A percentile compares a stretch with the other conserved stretches of the same genome.
Conservation (phyloP, 2,329 filamentous ascomycete species). For the Paecilomyces niveus region DNA sequence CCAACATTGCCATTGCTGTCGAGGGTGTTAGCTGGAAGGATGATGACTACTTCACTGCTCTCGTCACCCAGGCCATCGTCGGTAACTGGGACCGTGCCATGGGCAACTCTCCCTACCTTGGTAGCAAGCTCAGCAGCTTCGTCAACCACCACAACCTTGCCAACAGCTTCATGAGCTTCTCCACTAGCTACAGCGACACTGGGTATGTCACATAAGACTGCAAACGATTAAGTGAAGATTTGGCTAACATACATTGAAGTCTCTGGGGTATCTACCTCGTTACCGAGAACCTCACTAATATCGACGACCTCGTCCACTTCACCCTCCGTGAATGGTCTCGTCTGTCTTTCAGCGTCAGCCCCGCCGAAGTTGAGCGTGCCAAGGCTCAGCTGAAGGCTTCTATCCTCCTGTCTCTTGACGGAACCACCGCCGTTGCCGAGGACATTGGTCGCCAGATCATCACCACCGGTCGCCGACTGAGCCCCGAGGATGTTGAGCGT, state of each 20-base stretch:
- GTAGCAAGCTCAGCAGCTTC: conserved; percentile 94
- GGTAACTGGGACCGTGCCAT: conserved; percentile 99
- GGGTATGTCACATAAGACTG: conserved; percentile 56
- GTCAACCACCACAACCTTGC: conserved; percentile 92
- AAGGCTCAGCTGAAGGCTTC: conserved; percentile 99
- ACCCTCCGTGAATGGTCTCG: conserved; percentile 97
- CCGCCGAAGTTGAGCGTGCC: conserved; percentile 92
- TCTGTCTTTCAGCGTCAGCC: conserved; percentile 77
- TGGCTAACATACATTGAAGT: conserved; percentile 44
- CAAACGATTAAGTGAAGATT: background rate
- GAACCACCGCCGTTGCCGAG: conserved; percentile 93
- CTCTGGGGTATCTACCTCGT: conserved; percentile 99
- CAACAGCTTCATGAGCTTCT: conserved; percentile 99
- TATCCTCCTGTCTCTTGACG: conserved; percentile 92
- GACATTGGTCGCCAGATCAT: conserved; percentile 98
- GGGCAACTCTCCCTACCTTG: conserved; percentile 94
- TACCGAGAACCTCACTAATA: conserved; percentile 74
- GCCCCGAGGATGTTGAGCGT: conserved; percentile 88
- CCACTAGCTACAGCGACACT: conserved; percentile 98
- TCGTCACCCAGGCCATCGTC: conserved; percentile 96
- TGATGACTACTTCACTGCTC: conserved; percentile 96
- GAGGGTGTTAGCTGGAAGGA: conserved; percentile 99
- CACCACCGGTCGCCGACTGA: conserved; percentile 89
- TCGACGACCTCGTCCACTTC: conserved; percentile 98
- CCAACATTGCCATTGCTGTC: conserved; percentile 96